Evolutionary conservation across 1,284 basidiomycete species (phyloP).

Genomic region (Mycena sp.): DNA sequence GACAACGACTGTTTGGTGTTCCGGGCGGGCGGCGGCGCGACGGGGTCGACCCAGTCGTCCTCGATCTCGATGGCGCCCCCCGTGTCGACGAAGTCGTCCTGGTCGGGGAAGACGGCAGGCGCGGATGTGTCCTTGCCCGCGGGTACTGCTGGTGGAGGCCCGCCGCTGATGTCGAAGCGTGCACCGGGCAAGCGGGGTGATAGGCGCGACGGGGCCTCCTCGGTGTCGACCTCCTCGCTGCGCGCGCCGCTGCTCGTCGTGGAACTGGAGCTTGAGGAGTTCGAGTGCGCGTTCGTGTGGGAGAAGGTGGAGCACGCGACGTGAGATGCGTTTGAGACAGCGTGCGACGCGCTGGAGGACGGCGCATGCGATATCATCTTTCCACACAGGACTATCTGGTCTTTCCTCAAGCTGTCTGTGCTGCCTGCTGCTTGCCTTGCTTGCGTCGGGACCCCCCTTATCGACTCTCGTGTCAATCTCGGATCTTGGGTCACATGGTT

Average conservation of each 20-base stretch:
- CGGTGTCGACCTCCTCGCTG: constrained; percentile 15
- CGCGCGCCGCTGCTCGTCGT: constrained; percentile 3
- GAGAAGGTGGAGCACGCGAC: too few relatives aligned
- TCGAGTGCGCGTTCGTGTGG: not conserved
- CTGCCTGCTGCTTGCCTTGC: too few relatives aligned
- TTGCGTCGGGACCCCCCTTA: too few relatives aligned
- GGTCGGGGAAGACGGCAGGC: constrained; percentile 10
- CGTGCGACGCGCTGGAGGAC: too few relatives aligned
- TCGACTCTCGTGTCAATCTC: too few relatives aligned
- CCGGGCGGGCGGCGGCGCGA: constrained; percentile 46
- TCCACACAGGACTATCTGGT: too few relatives aligned
- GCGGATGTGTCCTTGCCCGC: not conserved
- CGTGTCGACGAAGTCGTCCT: constrained; percentile 37
- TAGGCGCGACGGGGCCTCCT: constrained; percentile 19
- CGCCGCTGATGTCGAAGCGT: constrained; percentile 16
- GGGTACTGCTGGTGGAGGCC: not conserved
- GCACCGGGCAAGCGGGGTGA: constrained; percentile 11
- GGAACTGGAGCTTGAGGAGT: not conserved
- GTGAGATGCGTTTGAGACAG: too few relatives aligned
- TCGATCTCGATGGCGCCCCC: constrained; percentile 68
- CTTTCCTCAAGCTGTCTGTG: too few relatives aligned
- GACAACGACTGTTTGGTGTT: constrained; percentile 36
- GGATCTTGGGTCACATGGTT: too few relatives aligned
- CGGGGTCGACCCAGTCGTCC: too few relatives aligned
- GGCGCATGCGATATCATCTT: too few relatives aligned